Evolutionary conservation across 2,329 filamentous ascomycete species (phyloP), one percentile per base, ranked within the genome.

Genomic region (Clarireedia sp.): DNA sequence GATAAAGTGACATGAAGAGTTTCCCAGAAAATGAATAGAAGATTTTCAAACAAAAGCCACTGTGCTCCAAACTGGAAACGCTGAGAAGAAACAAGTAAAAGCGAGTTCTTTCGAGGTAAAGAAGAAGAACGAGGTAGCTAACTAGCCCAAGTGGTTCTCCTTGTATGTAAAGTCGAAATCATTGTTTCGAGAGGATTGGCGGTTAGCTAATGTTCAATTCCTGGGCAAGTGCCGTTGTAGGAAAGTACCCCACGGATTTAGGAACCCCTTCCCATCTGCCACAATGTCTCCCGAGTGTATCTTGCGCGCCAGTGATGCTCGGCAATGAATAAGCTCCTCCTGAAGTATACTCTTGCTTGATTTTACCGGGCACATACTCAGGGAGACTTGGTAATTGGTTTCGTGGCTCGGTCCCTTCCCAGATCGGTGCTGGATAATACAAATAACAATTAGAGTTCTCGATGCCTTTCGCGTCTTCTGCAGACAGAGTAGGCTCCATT

Each of bases 391-490:
- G 64, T 14, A 66, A 48, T n/a, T 62, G 64, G n/a, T 61, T 64
- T 36, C 63, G 59, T 16, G 59, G 23, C 43, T 69, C 67, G 2
- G 63, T 57, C 14, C 59, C 59, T 48, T 69, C 67, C 49, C 64
- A 66, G 2, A 69, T 62, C 3, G 64, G 46, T 19, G 50, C 57
- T 1, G 67, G 66, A 33, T 67, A 69, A 51, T 70, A 69, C n/a
- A 66, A 45, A 29, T 68, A 70, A 14, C 60, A 59, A 1, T 62
- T 56, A 4, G 57, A 50, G 6, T 67, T 66, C 12, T 64, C 62
- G 24, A 69, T 67, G 7, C 52, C 46, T 45, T 68, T 69, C 8
- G 58, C 62, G 36, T 70, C 66, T 51, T 69, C 67, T 0, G 62
- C 59, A 8, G 63, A 63, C 21, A 68, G 46, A 3, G 63, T 66